Evolutionary conservation across 2,329 filamentous ascomycete genomes (phyloP).

Genomic region (Byssothecium circinans): DNA sequence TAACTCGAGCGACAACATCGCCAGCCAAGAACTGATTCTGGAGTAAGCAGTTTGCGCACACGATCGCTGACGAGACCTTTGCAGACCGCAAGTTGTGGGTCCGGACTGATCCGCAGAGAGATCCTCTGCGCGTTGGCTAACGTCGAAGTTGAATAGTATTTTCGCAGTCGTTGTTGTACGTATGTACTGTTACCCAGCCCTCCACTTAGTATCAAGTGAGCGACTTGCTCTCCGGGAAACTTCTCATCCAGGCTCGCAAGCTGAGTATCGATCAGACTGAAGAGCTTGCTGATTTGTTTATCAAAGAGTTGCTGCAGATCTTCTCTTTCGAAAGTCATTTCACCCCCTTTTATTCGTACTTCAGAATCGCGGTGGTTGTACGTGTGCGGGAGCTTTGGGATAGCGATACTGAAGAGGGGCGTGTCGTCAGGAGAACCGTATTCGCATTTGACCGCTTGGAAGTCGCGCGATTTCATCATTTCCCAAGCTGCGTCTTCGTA

Average conservation of each 20-base stretch:
- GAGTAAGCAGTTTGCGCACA: slow-evolving; percentile 51
- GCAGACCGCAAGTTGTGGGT: slow-evolving; percentile 59
- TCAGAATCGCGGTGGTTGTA: slow-evolving; percentile 36
- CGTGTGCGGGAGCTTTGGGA: slow-evolving; percentile 35
- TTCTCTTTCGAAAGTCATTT: slow-evolving; percentile 37
- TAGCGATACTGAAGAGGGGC: slow-evolving; percentile 38
- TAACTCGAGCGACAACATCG: slow-evolving; percentile 43
- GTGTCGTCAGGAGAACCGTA: slow-evolving; percentile 43
- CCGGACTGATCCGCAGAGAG: slow-evolving; percentile 44
- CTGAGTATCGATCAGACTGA: slow-evolving; percentile 40
- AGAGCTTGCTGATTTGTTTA: slow-evolving; percentile 40
- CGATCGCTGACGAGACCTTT: slow-evolving; percentile 57
- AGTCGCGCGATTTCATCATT: slow-evolving; percentile 46
- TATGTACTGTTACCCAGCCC: slow-evolving; percentile 49
- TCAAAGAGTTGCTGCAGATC: slow-evolving; percentile 42
- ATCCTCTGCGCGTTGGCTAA: slow-evolving; percentile 29
- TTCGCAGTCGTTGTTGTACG: slow-evolving; percentile 40
- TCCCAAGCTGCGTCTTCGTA: slow-evolving; percentile 44
- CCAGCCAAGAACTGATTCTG: slow-evolving; percentile 48
- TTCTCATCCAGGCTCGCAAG: slow-evolving; percentile 32
- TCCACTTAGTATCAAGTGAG: slow-evolving; percentile 47
- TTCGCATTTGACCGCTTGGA: slow-evolving; percentile 47
- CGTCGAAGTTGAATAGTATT: slow-evolving; percentile 33
- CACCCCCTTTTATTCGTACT: slow-evolving; percentile 36
- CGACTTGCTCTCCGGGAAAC: slow-evolving; percentile 31